These are phyloP conservation scores for Fagus crenata DNA, from an alignment of 306 rosid genomes.

Conservation along the genomic window DNA sequence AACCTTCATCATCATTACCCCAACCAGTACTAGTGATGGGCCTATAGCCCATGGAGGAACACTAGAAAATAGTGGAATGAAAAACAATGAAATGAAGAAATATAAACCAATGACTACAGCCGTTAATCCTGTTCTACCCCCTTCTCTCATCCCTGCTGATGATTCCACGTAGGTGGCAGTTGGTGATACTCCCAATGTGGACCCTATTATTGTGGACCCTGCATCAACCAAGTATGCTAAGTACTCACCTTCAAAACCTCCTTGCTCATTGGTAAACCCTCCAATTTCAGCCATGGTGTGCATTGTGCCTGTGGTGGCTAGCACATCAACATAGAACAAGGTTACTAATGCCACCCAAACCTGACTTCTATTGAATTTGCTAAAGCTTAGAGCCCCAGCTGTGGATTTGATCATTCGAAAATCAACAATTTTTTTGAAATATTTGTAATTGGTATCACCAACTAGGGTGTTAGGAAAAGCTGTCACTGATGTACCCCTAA, in stretches of 20 bases:
- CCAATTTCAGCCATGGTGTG: slow-evolving; percentile 86
- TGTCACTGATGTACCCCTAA: slow-evolving; percentile 73
- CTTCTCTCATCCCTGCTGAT: slow-evolving; percentile 78
- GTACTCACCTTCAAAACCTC: slow-evolving; percentile 87
- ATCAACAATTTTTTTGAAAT: slow-evolving; percentile 73
- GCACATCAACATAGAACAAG: slow-evolving; percentile 78
- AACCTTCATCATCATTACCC: slow-evolving; percentile 96
- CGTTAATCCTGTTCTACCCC: slow-evolving; percentile 84
- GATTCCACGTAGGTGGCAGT: slow-evolving; percentile 79
- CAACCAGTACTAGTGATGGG: slow-evolving; percentile 85
- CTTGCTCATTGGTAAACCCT: slow-evolving; percentile 61
- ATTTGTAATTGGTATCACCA: slow-evolving; percentile 57
- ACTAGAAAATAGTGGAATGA: slow-evolving; percentile 70
- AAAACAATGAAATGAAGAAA: slow-evolving; percentile 69
- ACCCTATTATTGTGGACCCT: slow-evolving; percentile 61
- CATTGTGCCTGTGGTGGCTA: slow-evolving; percentile 76
- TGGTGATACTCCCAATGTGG: slow-evolving; percentile 68
- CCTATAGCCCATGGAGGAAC: slow-evolving; percentile 98
- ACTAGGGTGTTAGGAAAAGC: slow-evolving; percentile 60
- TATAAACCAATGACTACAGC: slow-evolving; percentile 65
- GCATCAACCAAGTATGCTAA: slow-evolving; percentile 84
- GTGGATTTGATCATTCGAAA: slow-evolving; percentile 72
- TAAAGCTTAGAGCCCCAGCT: slow-evolving; percentile 64
- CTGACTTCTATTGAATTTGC: slow-evolving; percentile 50
- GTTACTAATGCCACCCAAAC: slow-evolving; percentile 82